Conservation (phyloP, 2,329 filamentous ascomycete species). For the Alternaria sp. region DNA sequence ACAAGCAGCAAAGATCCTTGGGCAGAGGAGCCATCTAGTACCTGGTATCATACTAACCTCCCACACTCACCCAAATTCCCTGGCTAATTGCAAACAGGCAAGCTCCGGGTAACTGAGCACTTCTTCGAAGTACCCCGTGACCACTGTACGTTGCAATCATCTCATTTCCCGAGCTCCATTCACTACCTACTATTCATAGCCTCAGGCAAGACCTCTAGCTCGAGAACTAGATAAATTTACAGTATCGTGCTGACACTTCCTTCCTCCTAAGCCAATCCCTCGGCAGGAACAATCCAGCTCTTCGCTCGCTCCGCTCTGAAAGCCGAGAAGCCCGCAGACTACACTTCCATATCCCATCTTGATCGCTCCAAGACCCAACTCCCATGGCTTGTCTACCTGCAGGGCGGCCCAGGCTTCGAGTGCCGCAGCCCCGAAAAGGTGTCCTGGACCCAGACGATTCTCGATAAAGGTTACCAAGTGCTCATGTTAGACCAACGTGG, state of each 20-base stretch:
- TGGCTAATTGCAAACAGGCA: constrained; percentile 62
- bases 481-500: constrained; percentile 91
- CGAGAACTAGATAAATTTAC: background rate
- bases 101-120: constrained; percentile 78
- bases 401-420: constrained; percentile 85
- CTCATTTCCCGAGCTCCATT: background rate
- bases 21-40: constrained; percentile 56
- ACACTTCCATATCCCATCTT: constrained; percentile 58
- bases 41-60: constrained; percentile 46
- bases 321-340: constrained; percentile 68
- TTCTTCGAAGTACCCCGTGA: constrained; percentile 88
- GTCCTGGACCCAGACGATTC: constrained; percentile 72
- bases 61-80: background rate
- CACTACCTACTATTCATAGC: background rate
- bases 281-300: constrained; percentile 70
- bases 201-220: background rate
- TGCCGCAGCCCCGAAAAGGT: constrained; percentile 78
- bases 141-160: constrained; percentile 57
- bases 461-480: constrained; percentile 82
- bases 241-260: background rate
- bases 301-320: constrained; percentile 80
- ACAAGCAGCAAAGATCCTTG: constrained; percentile 57
- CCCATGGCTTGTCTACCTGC: constrained; percentile 74
- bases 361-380: constrained; percentile 59
- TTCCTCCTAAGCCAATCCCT: constrained; percentile 56